Evolutionary conservation across 441 rosid species (phyloP).

Genomic region (Jatropha multifida): DNA sequence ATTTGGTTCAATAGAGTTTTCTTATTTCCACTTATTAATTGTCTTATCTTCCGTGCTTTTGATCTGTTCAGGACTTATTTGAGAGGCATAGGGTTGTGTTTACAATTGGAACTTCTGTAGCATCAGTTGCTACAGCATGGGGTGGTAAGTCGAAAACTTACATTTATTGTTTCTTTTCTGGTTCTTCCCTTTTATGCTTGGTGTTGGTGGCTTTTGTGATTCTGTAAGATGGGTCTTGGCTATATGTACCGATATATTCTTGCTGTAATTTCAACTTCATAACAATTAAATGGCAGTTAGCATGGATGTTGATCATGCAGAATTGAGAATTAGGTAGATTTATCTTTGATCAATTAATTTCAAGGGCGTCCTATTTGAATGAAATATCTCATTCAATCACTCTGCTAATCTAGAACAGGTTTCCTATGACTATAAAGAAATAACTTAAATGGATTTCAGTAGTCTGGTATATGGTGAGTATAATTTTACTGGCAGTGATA

Average conservation of each 20-base stretch:
- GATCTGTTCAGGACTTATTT: constrained; percentile 56
- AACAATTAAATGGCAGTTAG: neutral
- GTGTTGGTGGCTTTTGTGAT: neutral
- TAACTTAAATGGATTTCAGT: neutral
- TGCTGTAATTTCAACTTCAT: neutral
- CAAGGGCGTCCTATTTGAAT: neutral
- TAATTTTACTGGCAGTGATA: neutral
- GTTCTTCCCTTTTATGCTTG: neutral
- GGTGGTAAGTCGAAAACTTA: constrained; percentile 48
- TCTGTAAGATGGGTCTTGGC: neutral
- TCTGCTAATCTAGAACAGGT: neutral
- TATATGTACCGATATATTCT: neutral
- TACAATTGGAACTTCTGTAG: constrained; percentile 83
- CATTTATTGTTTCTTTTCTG: neutral
- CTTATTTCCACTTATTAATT: constrained; percentile 7
- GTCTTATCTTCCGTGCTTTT: constrained; percentile 11
- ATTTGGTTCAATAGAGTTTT: neutral
- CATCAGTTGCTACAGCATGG: constrained; percentile 93
- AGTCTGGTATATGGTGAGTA: neutral
- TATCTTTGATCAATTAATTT: neutral
- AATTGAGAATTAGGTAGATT: neutral
- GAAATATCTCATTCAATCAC: neutral
- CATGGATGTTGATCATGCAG: neutral
- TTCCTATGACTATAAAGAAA: neutral
- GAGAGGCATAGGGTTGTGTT: constrained; percentile 85